A percentile compares a stretch with the other conserved stretches of the same genome.
Conservation (phyloP, 805 yeast genomes). For the Starmera dryadoides region DNA sequence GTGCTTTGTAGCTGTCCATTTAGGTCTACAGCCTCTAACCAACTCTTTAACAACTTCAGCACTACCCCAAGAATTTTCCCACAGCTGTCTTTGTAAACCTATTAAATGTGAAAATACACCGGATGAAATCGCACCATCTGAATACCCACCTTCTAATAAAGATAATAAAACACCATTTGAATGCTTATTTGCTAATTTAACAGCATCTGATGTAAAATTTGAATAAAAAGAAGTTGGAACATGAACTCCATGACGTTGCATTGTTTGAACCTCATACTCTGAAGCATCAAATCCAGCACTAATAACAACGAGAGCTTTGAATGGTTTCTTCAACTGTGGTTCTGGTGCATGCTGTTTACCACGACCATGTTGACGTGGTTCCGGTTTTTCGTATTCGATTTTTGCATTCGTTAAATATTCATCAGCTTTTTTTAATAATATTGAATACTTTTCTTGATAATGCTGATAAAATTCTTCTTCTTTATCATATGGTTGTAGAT, state of each 20-base stretch:
- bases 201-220: constrained; percentile 64
- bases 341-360: constrained; percentile 2
- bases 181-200: constrained; percentile 57
- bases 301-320: constrained; percentile 55
- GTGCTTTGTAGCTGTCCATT: constrained; percentile 53
- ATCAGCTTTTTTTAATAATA: constrained; percentile 57
- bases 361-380: constrained; percentile 20
- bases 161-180: constrained; percentile 58
- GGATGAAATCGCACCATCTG: constrained; percentile 72
- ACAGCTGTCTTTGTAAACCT: constrained; percentile 52
- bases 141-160: constrained; percentile 79
- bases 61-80: constrained; percentile 63
- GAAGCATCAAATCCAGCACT: constrained; percentile 89
- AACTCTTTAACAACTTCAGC: constrained; percentile 57
- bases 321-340: constrained; percentile 27
- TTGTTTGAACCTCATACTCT: constrained; percentile 72
- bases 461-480: constrained; percentile 59
- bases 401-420: constrained; percentile 50
- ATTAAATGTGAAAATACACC: constrained; percentile 75
- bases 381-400: constrained; percentile 32
- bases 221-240: constrained; percentile 79
- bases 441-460: constrained; percentile 54
- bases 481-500: constrained; percentile 55
- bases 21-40: constrained; percentile 58
- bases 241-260: constrained; percentile 79